Evolutionary conservation across 352 stramenopile species (phyloP).

Genomic region (Phytophthora pseudosyringae): DNA sequence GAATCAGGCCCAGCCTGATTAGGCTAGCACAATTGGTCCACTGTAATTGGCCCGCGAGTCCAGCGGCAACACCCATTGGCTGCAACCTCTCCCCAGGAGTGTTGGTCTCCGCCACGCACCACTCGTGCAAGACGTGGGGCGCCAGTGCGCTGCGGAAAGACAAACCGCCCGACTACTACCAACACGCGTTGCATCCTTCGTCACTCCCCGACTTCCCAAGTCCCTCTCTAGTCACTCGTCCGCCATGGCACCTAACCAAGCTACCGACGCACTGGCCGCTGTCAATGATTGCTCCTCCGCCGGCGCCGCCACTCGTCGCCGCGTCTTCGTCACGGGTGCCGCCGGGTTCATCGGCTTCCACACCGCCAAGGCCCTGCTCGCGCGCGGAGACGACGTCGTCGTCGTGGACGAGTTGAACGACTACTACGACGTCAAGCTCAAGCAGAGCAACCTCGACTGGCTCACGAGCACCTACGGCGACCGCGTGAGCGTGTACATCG

Average conservation of each 20-base stretch:
- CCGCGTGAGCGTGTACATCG: conserved; percentile 83
- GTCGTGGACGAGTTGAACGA: conserved; percentile 99
- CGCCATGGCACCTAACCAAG: conserved; percentile 33
- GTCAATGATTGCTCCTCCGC: not conserved
- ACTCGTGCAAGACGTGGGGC: conserved; percentile 16
- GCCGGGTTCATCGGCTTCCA: conserved; percentile 98
- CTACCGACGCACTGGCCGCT: conserved; percentile 4
- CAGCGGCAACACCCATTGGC: conserved; percentile 10
- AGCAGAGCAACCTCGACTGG: conserved; percentile 94
- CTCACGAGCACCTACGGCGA: conserved; percentile 66
- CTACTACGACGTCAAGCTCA: conserved; percentile 98
- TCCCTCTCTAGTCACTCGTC: conserved; percentile 1
- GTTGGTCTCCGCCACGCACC: conserved; percentile 6
- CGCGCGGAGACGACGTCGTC: conserved; percentile 92
- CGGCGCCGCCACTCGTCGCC: conserved; percentile 7
- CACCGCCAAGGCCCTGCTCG: conserved; percentile 90
- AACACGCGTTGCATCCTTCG: not conserved
- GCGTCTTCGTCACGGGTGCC: conserved; percentile 91
- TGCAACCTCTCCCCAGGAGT: conserved; percentile 2
- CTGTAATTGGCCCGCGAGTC: conserved; percentile 12
- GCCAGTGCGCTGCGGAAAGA: not conserved
- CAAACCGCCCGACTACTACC: not conserved
- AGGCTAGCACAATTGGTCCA: conserved; percentile 7
- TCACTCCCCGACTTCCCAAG: conserved; percentile 14
- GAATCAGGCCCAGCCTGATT: conserved; percentile 18